phyloP scores from a whole-genome alignment of 2,329 filamentous ascomycete genomes.

The Aspergillus chevalieri region DNA sequence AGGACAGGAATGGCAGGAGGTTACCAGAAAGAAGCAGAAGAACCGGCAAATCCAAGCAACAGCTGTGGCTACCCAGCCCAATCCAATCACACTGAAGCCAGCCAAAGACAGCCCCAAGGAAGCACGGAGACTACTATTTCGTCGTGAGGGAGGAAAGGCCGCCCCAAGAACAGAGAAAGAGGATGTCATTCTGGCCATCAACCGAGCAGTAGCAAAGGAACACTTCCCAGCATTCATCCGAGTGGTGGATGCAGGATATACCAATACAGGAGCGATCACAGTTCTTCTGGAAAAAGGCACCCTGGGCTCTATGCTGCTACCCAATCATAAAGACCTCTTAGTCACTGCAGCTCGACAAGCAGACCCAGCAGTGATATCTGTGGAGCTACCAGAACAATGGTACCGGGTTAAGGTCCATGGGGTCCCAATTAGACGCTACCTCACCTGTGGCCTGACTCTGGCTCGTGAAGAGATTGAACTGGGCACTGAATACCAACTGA shows the following conservation, averaged over 20 bases:
- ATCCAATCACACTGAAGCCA: neutral
- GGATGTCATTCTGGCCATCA: neutral
- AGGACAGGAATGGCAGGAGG: neutral
- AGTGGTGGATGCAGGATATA: neutral
- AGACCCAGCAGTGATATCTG: neutral
- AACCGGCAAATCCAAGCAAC: neutral
- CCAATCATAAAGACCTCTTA: neutral
- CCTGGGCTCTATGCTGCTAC: neutral
- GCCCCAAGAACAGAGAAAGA: neutral
- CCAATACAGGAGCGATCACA: neutral
- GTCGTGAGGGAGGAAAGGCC: neutral
- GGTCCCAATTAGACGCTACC: neutral
- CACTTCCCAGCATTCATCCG: neutral
- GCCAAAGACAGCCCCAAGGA: neutral
- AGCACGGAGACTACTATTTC: neutral
- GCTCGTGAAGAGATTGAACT: neutral
- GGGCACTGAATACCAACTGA: neutral
- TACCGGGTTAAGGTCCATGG: neutral
- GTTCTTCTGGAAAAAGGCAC: neutral
- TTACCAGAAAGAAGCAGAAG: neutral
- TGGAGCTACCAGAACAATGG: neutral
- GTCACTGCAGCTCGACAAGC: neutral
- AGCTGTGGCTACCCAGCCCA: neutral
- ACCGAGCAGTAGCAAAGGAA: neutral
- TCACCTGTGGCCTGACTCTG: neutral